Conservation (phyloP, 2,329 filamentous ascomycete genomes). For the Akanthomyces uredinophilus region DNA sequence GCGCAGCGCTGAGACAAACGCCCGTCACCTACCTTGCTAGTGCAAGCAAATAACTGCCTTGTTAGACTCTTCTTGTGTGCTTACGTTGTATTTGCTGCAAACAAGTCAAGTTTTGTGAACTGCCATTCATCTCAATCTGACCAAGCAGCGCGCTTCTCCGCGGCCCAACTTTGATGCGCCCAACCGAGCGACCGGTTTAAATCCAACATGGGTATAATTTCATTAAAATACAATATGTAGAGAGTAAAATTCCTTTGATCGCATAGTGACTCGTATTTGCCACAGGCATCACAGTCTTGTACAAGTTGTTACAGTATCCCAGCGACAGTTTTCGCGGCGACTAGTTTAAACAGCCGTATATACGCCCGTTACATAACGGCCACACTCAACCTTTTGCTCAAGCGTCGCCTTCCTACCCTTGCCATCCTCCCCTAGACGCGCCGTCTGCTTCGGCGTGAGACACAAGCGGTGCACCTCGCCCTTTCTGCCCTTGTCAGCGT, state of each 20-base stretch:
- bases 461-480: slow-evolving; percentile 69
- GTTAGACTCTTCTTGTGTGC: no score
- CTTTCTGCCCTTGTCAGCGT: slow-evolving; percentile 53
- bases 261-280: not conserved
- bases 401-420: slow-evolving; percentile 66
- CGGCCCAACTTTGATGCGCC: no score
- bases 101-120: no score
- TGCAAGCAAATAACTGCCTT: no score
- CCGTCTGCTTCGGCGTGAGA: slow-evolving; percentile 70
- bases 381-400: slow-evolving; percentile 86
- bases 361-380: slow-evolving; percentile 73
- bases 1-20: not conserved
- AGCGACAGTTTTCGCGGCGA: not conserved
- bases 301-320: not conserved
- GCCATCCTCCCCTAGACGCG: slow-evolving; percentile 54
- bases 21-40: not conserved
- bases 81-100: no score
- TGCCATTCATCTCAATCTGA: no score
- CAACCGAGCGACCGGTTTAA: no score
- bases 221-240: not conserved
- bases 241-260: not conserved
- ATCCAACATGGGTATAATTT: slow-evolving; percentile 7
- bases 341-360: slow-evolving; percentile 58
- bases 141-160: no score
- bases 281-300: slow-evolving; percentile 1